Conservation (phyloP, 768 basidiomycete genomes). For the Trametes elegans region DNA sequence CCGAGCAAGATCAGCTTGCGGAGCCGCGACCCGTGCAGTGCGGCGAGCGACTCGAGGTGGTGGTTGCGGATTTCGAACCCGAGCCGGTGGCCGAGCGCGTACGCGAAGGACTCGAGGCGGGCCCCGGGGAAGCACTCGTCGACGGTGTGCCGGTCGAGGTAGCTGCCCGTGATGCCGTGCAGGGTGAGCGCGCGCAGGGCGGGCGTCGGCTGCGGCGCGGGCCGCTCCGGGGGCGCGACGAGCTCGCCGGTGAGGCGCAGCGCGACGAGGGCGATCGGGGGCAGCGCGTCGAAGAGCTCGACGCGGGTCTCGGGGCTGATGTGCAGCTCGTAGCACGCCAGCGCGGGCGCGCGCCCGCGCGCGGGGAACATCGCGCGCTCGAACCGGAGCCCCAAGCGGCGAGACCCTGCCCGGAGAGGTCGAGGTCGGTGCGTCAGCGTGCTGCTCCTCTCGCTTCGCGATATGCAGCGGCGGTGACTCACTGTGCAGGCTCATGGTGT, state of each 20-base stretch:
- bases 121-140: conserved; percentile 28
- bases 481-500: conserved; percentile 18
- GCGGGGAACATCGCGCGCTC: conserved; percentile 40
- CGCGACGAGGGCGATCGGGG: conserved; percentile 23
- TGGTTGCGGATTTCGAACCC: conserved; percentile 37
- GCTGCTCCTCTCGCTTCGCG: no score
- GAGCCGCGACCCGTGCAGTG: conserved; percentile 22
- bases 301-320: conserved; percentile 31
- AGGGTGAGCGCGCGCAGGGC: conserved; percentile 32
- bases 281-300: conserved; percentile 31
- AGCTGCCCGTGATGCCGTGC: conserved; percentile 33
- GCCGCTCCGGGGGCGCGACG: background rate
- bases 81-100: conserved; percentile 33
- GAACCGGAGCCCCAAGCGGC: conserved; percentile 28
- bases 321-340: conserved; percentile 34
- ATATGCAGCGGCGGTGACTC: no score
- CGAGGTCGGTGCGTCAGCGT: background rate
- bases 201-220: conserved; percentile 12
- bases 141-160: conserved; percentile 34
- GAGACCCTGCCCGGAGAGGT: background rate
- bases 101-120: conserved; percentile 35
- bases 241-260: conserved; percentile 38
- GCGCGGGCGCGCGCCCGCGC: conserved; percentile 6
- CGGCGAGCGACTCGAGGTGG: conserved; percentile 33
- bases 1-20: conserved; percentile 36